phyloP scores from a whole-genome alignment of 192 early-diverging fungal genomes.

The Dimargaris verticillata region DNA sequence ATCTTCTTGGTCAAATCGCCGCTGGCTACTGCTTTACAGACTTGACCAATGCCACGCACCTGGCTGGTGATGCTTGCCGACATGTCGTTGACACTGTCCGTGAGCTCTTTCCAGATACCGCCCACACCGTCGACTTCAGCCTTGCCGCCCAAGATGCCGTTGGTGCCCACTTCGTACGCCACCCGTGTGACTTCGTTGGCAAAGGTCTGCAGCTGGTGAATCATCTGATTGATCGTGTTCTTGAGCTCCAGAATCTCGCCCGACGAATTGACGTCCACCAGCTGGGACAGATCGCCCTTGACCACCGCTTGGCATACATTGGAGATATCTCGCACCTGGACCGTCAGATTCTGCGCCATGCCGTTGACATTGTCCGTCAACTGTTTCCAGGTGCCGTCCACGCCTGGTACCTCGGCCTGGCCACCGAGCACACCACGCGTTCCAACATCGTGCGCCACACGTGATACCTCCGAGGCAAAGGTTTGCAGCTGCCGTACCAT shows the following conservation, averaged over 20 bases:
- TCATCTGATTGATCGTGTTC: slow-evolving; percentile 42
- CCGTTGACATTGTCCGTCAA: slow-evolving; percentile 41
- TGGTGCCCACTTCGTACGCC: slow-evolving; percentile 25
- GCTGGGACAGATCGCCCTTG: slow-evolving; percentile 32
- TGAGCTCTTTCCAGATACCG: slow-evolving; percentile 26
- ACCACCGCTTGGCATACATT: slow-evolving; percentile 39
- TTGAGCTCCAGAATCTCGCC: slow-evolving; percentile 45
- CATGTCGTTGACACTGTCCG: slow-evolving; percentile 25
- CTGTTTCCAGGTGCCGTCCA: slow-evolving; percentile 39
- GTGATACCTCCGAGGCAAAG: slow-evolving; percentile 43
- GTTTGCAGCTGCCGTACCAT: slow-evolving; percentile 44
- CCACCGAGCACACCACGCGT: slow-evolving; percentile 31
- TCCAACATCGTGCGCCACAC: slow-evolving; percentile 38
- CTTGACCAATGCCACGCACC: slow-evolving; percentile 20
- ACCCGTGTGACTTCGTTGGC: slow-evolving; percentile 19
- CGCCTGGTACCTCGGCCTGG: slow-evolving; percentile 35
- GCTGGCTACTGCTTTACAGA: slow-evolving; percentile 21
- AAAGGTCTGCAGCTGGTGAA: slow-evolving; percentile 27
- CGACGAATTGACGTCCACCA: slow-evolving; percentile 33
- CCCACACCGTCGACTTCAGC: slow-evolving; percentile 22
- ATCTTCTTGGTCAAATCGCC: slow-evolving; percentile 23
- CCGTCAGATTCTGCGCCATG: slow-evolving; percentile 40
- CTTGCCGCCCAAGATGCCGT: slow-evolving; percentile 30
- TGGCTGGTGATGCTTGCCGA: slow-evolving; percentile 21
- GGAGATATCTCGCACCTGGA: slow-evolving; percentile 40